These are phyloP conservation scores for Epichloe hybrida DNA, from an alignment of 2,329 filamentous ascomycete species.

Conservation along the genomic window DNA sequence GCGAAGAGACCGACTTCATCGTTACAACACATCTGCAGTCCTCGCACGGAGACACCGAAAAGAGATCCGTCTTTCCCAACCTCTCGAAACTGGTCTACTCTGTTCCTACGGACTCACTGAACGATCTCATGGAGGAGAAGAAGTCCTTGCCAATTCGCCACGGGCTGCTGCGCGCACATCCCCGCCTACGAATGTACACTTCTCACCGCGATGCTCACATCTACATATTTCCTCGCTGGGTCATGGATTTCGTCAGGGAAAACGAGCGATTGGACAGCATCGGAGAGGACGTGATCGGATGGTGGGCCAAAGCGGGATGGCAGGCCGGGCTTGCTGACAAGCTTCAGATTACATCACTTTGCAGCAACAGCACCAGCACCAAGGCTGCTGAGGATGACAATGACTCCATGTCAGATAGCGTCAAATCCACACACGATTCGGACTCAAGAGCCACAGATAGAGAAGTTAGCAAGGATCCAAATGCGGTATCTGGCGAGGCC, in stretches of 20 bases:
- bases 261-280: slow-evolving; percentile 80
- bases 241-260: slow-evolving; percentile 65
- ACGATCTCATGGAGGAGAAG: slow-evolving; percentile 66
- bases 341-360: slow-evolving; percentile 54
- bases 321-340: slow-evolving; percentile 70
- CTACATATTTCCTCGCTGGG: slow-evolving; percentile 87
- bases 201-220: slow-evolving; percentile 85
- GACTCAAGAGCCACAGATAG: slow-evolving; percentile 9
- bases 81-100: slow-evolving; percentile 73
- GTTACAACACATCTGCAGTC: slow-evolving; percentile 56
- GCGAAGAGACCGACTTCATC: slow-evolving; percentile 87
- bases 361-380: slow-evolving; percentile 25
- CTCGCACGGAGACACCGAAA: slow-evolving; percentile 29
- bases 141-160: slow-evolving; percentile 64
- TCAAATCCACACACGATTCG: slow-evolving; percentile 14
- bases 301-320: slow-evolving; percentile 94
- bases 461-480: not conserved
- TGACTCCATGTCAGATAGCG: slow-evolving; percentile 17
- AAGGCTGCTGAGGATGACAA: slow-evolving; percentile 24
- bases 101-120: slow-evolving; percentile 78
- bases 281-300: slow-evolving; percentile 81
- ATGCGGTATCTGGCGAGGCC: not conserved
- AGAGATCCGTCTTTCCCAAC: slow-evolving; percentile 50
- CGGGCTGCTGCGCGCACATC: slow-evolving; percentile 59
- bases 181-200: slow-evolving; percentile 65